Conservation (phyloP, 108 stramenopile genomes). For the Cyclotella choctawhatcheeana region DNA sequence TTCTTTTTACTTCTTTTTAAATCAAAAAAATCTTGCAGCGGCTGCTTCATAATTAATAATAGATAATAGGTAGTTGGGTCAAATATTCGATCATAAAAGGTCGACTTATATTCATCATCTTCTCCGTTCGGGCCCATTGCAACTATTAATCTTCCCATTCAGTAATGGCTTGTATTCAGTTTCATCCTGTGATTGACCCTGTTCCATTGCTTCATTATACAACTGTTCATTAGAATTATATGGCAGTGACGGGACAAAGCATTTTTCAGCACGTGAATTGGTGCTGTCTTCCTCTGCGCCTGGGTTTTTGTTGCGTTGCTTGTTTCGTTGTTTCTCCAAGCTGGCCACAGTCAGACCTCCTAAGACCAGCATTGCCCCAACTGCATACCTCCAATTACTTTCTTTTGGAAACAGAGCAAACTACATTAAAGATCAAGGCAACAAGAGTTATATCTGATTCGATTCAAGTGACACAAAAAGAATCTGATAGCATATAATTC, state of each 20-base stretch:
- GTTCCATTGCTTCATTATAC: neutral
- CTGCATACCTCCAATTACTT: slow-evolving; percentile 87
- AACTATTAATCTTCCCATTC: slow-evolving; percentile 4
- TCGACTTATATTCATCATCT: slow-evolving; percentile 1
- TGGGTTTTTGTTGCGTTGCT: slow-evolving; percentile 29
- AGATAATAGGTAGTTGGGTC: too few species aligned
- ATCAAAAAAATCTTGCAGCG: too few species aligned
- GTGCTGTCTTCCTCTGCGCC: neutral
- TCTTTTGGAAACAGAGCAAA: slow-evolving; percentile 94
- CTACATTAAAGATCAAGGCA: too few species aligned
- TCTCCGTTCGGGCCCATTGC: slow-evolving; percentile 39
- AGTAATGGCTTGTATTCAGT: slow-evolving; percentile 11
- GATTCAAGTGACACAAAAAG: neutral
- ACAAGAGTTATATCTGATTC: neutral
- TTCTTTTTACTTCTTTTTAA: too few species aligned
- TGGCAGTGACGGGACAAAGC: slow-evolving; percentile 11
- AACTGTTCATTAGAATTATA: slow-evolving; percentile 1
- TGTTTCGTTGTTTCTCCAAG: slow-evolving; percentile 66
- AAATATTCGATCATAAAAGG: neutral
- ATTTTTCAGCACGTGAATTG: slow-evolving; percentile 3
- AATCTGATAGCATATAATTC: neutral
- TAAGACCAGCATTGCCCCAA: slow-evolving; percentile 86
- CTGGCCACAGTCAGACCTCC: slow-evolving; percentile 87
- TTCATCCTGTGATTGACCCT: slow-evolving; percentile 7
- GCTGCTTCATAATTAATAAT: too few species aligned